phyloP scores from a whole-genome alignment of 2,329 filamentous ascomycete genomes.

The Clonostachys sp. region DNA sequence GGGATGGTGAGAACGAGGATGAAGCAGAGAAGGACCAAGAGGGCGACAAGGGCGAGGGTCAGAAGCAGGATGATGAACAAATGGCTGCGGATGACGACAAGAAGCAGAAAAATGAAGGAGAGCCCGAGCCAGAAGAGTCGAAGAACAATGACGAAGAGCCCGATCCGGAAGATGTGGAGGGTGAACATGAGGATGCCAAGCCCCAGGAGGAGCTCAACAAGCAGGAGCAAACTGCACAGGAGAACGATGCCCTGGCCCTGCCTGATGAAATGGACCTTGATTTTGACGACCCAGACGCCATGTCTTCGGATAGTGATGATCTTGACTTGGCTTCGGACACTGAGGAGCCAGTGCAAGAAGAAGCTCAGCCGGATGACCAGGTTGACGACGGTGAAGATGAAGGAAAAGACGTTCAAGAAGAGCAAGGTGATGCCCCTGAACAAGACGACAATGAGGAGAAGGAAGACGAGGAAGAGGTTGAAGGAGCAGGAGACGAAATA shows the following conservation, averaged over 20 bases:
- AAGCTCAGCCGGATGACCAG: conserved; percentile 22
- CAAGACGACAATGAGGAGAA: conserved; percentile 41
- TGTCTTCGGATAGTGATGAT: conserved; percentile 49
- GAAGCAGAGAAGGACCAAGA: conserved; percentile 80
- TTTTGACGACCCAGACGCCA: conserved; percentile 63
- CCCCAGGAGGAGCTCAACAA: conserved; percentile 52
- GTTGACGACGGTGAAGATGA: conserved; percentile 39
- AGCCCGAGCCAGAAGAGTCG: conserved; percentile 40
- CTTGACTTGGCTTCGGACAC: conserved; percentile 52
- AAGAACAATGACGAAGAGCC: conserved; percentile 39
- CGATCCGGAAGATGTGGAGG: conserved; percentile 53
- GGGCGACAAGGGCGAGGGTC: conserved; percentile 66
- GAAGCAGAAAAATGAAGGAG: conserved; percentile 23
- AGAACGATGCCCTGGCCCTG: conserved; percentile 77
- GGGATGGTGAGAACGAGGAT: conserved; percentile 81
- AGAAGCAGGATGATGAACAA: conserved; percentile 61
- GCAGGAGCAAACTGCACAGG: conserved; percentile 71
- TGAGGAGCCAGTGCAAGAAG: conserved; percentile 30
- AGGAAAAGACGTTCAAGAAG: conserved; percentile 37
- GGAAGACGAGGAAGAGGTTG: conserved; percentile 43
- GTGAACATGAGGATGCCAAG: conserved; percentile 51
- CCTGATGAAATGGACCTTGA: conserved; percentile 87
- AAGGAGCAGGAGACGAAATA: conserved; percentile 45
- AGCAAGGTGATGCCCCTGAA: conserved; percentile 23
- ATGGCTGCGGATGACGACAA: conserved; percentile 30